Evolutionary conservation across 176 grass and related monocot species (phyloP).

Genomic region (Aegilops speltoides): DNA sequence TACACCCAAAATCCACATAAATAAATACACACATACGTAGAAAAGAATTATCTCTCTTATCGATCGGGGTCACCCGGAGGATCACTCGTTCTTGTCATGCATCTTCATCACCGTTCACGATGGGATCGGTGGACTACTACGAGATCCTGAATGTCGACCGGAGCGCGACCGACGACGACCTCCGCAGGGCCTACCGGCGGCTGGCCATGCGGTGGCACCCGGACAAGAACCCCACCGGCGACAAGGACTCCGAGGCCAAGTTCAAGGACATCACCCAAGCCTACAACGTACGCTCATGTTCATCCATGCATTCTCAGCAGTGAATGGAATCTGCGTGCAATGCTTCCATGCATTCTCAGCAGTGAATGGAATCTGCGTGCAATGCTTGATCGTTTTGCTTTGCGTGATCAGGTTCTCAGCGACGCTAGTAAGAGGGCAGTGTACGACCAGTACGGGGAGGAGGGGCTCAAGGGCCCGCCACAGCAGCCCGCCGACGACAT

Average conservation of each 20-base stretch:
- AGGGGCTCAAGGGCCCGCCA: slow-evolving; percentile 44
- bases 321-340: too few relatives aligned
- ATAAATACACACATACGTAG: background rate
- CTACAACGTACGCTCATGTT: slow-evolving; percentile 38
- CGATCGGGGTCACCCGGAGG: background rate
- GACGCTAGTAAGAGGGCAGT: slow-evolving; percentile 62
- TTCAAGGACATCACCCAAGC: slow-evolving; percentile 71
- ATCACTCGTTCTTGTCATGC: slow-evolving; percentile 13
- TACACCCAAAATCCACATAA: background rate
- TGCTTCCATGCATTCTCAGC: background rate
- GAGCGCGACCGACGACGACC: slow-evolving; percentile 47
- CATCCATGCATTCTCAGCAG: too few relatives aligned
- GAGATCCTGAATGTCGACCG: slow-evolving; percentile 36
- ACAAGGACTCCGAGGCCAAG: slow-evolving; percentile 47
- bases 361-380: background rate
- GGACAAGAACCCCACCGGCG: slow-evolving; percentile 50
- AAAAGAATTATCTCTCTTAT: background rate
- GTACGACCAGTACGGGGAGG: slow-evolving; percentile 76
- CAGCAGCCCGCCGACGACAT: slow-evolving; percentile 48
- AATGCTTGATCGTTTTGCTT: background rate
- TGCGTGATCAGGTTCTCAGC: slow-evolving; percentile 56
- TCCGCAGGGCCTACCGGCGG: slow-evolving; percentile 46
- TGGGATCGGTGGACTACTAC: slow-evolving; percentile 51
- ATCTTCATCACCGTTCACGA: slow-evolving; percentile 6
- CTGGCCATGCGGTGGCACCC: slow-evolving; percentile 67